Conservation (phyloP, 306 rosid species). For the Hippophae tibetana region DNA sequence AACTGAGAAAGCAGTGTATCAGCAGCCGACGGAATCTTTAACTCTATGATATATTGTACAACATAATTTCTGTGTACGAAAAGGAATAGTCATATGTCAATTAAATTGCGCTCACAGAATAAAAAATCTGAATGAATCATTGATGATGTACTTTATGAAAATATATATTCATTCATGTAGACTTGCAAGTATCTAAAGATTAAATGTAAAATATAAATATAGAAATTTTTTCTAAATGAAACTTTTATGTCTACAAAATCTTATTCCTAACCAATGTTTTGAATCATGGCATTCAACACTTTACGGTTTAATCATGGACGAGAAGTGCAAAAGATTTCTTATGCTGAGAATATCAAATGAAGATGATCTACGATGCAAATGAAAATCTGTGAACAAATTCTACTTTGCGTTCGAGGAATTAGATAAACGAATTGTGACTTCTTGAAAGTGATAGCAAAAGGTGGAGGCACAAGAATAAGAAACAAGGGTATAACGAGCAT, state of each 20-base stretch:
- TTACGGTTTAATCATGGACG: neutral
- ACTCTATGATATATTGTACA: slow-evolving; percentile 51
- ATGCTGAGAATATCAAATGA: neutral
- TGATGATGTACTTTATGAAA: neutral
- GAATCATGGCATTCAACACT: neutral
- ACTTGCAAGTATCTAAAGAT: neutral
- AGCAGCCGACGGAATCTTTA: slow-evolving; percentile 27
- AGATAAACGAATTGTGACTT: too few relatives aligned
- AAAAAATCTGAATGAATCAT: neutral
- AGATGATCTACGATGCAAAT: neutral
- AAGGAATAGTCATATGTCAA: slow-evolving; percentile 1
- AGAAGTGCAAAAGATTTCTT: neutral
- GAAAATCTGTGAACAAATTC: neutral
- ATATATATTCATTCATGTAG: neutral
- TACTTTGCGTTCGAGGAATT: neutral
- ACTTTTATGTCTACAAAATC: neutral
- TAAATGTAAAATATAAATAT: neutral
- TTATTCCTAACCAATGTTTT: neutral
- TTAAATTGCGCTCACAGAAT: neutral
- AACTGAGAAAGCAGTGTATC: slow-evolving; percentile 36
- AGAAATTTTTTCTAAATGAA: neutral
- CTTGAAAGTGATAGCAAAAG: neutral
- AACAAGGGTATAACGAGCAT: too few relatives aligned
- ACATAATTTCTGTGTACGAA: slow-evolving; percentile 54
- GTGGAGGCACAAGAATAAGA: neutral